Evolutionary conservation across 345 rosid genomes (phyloP).

Genomic region (Laguncularia racemosa): DNA sequence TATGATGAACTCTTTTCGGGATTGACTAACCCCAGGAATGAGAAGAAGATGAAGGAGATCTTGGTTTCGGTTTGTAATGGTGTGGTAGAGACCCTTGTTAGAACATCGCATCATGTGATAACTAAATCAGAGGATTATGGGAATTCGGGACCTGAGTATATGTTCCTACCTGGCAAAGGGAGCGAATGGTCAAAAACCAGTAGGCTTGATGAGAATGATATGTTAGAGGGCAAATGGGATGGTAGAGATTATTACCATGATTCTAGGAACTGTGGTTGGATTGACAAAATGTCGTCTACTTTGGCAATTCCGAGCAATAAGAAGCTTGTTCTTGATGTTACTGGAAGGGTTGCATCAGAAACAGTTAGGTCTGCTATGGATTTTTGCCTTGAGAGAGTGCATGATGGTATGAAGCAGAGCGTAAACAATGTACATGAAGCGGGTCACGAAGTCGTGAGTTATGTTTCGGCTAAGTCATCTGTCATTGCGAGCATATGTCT

Average conservation of each 20-base stretch:
- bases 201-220: conserved; percentile 5
- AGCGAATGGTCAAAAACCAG: conserved; percentile 2
- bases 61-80: conserved; percentile 49
- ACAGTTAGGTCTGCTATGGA: conserved; percentile 63
- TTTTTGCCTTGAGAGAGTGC: conserved; percentile 39
- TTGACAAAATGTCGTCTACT: conserved; percentile 47
- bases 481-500: conserved; percentile 40
- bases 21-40: conserved; percentile 68
- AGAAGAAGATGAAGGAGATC: conserved; percentile 35
- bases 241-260: conserved; percentile 10
- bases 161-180: conserved; percentile 13
- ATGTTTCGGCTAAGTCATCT: conserved; percentile 42
- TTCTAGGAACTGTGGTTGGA: conserved; percentile 28
- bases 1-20: conserved; percentile 63
- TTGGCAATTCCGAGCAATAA: conserved; percentile 60
- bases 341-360: conserved; percentile 60
- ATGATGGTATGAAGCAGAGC: conserved; percentile 32
- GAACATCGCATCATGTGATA: conserved; percentile 47
- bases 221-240: conserved; percentile 4
- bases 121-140: conserved; percentile 8
- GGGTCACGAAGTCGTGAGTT: conserved; percentile 41
- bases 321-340: conserved; percentile 61
- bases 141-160: neutral
- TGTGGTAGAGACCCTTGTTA: conserved; percentile 63
- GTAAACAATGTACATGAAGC: conserved; percentile 26